phyloP scores from a whole-genome alignment of 768 basidiomycete species.

The Podaxis sp. region DNA sequence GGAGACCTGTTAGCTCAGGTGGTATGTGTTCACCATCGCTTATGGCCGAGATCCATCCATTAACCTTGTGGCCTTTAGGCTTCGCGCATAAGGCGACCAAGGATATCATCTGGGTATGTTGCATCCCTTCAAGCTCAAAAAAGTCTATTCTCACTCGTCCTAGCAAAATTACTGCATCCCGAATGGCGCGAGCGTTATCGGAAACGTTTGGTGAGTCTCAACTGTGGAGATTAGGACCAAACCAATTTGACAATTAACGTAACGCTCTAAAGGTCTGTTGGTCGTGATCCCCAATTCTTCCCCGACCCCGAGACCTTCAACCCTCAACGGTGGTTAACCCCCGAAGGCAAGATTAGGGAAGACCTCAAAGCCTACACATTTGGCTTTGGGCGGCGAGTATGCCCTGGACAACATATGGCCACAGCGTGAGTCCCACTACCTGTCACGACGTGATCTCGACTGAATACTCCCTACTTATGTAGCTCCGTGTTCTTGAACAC shows the following conservation, averaged over 20 bases:
- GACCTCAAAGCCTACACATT: slow-evolving; percentile 55
- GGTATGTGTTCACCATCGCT: slow-evolving; percentile 28
- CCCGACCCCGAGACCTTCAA: slow-evolving; percentile 59
- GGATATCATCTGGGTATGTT: slow-evolving; percentile 61
- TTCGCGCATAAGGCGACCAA: slow-evolving; percentile 65
- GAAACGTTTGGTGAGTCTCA: slow-evolving; percentile 52
- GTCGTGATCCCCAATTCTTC: slow-evolving; percentile 57
- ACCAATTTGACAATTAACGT: not conserved
- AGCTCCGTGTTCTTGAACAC: slow-evolving; percentile 69
- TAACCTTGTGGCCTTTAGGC: slow-evolving; percentile 26
- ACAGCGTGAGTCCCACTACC: slow-evolving; percentile 29
- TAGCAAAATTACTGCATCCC: slow-evolving; percentile 53
- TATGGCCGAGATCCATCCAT: not conserved
- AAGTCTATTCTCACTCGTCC: not conserved
- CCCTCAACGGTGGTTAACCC: slow-evolving; percentile 56
- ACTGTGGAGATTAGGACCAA: not conserved
- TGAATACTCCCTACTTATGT: not conserved
- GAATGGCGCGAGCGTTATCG: slow-evolving; percentile 55
- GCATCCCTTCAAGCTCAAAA: not conserved
- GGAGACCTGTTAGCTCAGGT: slow-evolving; percentile 50
- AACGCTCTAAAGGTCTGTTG: slow-evolving; percentile 42
- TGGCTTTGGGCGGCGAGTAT: slow-evolving; percentile 60
- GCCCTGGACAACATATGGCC: slow-evolving; percentile 66
- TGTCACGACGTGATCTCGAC: not conserved
- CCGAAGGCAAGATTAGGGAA: slow-evolving; percentile 45